Percentiles rank a stretch among this genome's conserved stretches.
phyloP scores from a whole-genome alignment of 2,329 filamentous ascomycete genomes.

The Incumbomyces lentus region DNA sequence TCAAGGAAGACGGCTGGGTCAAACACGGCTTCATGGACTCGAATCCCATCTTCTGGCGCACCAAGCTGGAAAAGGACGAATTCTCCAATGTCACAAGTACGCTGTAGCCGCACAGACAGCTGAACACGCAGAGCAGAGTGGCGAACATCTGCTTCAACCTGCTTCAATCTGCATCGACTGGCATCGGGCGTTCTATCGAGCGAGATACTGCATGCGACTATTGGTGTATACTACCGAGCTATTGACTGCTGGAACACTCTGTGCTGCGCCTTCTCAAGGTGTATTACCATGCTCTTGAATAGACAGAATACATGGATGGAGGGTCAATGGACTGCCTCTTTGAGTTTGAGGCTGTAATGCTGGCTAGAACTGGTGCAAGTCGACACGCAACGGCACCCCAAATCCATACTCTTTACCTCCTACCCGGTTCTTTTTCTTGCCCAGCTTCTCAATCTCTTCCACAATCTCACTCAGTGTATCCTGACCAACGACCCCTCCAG shows the following conservation, averaged over 20 bases:
- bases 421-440: slow-evolving; percentile 29
- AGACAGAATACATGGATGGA: too few species aligned
- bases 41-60: slow-evolving; percentile 99
- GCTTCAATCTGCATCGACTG: too few species aligned
- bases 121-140: too few species aligned
- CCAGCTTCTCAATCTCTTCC: slow-evolving; percentile 26
- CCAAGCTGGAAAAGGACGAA: slow-evolving; percentile 95
- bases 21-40: slow-evolving; percentile 98
- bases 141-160: too few species aligned
- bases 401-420: slow-evolving; percentile 22
- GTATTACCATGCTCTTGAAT: too few species aligned
- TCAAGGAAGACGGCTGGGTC: slow-evolving; percentile 98
- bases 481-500: slow-evolving; percentile 11
- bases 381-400: slow-evolving; percentile 15
- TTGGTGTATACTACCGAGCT: too few species aligned
- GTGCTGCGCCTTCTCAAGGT: too few species aligned
- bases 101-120: slow-evolving; percentile 1
- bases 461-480: slow-evolving; percentile 1
- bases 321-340: too few species aligned
- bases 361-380: slow-evolving; percentile 1
- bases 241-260: too few species aligned
- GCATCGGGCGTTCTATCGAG: too few species aligned
- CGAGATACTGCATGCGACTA: too few species aligned
- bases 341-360: too few species aligned
- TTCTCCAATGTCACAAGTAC: slow-evolving; percentile 78